A percentile compares a stretch with the other conserved stretches of the same genome.
phyloP scores from a whole-genome alignment of 2,329 filamentous ascomycete genomes.

The Xylaria sp. region DNA sequence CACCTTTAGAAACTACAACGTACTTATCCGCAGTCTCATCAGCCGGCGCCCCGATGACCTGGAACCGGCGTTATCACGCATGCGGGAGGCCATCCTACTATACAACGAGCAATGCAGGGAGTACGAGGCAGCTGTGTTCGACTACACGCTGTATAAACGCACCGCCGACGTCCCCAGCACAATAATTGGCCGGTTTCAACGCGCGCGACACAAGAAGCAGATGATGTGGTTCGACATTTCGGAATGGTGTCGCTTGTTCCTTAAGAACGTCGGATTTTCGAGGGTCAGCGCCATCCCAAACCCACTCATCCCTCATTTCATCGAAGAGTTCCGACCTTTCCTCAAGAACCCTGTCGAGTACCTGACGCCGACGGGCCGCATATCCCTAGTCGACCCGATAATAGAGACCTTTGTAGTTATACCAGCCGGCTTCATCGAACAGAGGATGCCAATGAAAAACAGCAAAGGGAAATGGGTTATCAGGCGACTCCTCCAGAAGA shows the following conservation, averaged over 20 bases:
- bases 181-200: conserved; percentile 41
- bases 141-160: conserved; percentile 44
- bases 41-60: conserved; percentile 23
- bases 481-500: background rate
- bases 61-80: conserved; percentile 41
- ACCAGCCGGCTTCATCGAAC: conserved; percentile 22
- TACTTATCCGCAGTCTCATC: conserved; percentile 60
- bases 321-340: conserved; percentile 62
- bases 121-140: conserved; percentile 43
- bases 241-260: conserved; percentile 45
- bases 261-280: conserved; percentile 30
- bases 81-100: conserved; percentile 46
- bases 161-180: conserved; percentile 40
- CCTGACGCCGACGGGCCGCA: conserved; percentile 52
- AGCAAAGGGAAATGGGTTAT: background rate
- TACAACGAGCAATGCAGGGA: conserved; percentile 47
- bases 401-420: conserved; percentile 25
- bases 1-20: conserved; percentile 64
- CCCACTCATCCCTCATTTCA: conserved; percentile 54
- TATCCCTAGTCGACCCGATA: conserved; percentile 52
- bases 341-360: conserved; percentile 55
- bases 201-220: conserved; percentile 47
- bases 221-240: conserved; percentile 50
- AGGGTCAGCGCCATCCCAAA: conserved; percentile 26
- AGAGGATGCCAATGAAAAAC: conserved; percentile 25